Percentiles rank a stretch among this genome's conserved stretches.
Conservation (phyloP, 2,329 filamentous ascomycete species). For the Phoma sp. region DNA sequence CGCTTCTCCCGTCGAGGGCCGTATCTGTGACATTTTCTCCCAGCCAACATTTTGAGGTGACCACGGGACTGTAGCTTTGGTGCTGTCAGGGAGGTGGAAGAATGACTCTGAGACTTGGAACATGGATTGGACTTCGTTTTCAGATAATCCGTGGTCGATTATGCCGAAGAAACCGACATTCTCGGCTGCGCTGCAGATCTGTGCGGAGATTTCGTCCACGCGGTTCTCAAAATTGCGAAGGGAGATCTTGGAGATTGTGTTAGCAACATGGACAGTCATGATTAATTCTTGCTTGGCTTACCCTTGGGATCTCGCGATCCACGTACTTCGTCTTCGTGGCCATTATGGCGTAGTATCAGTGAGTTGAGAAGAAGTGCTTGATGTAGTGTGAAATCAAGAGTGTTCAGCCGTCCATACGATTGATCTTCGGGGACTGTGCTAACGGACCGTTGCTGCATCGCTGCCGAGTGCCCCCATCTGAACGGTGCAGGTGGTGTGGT, state of each 20-base stretch:
- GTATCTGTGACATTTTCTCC: conserved; percentile 65
- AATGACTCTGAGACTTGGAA: conserved; percentile 60
- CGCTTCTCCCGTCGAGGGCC: conserved; percentile 64
- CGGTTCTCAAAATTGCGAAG: conserved; percentile 60
- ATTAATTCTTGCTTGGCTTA: no score
- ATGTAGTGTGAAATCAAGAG: no score
- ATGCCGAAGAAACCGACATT: conserved; percentile 67
- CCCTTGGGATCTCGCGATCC: no score
- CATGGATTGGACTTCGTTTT: conserved; percentile 58
- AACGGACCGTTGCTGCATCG: no score
- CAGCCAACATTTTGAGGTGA: conserved; percentile 63
- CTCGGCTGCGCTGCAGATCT: conserved; percentile 62
- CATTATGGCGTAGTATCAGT: no score
- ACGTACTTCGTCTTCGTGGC: no score
- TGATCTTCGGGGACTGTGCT: no score
- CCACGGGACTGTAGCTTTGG: conserved; percentile 63
- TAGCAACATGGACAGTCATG: no score
- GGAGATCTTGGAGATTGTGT: conserved; percentile 48
- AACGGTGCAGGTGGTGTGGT: no score
- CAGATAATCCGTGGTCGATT: conserved; percentile 61
- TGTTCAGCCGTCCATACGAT: no score
- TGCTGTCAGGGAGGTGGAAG: conserved; percentile 59
- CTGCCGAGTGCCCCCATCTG: no score
- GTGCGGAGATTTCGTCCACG: conserved; percentile 59
- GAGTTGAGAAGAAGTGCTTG: no score